These are phyloP conservation scores for Backusella circina DNA, from an alignment of 192 early-diverging fungal species.

Conservation along the genomic window DNA sequence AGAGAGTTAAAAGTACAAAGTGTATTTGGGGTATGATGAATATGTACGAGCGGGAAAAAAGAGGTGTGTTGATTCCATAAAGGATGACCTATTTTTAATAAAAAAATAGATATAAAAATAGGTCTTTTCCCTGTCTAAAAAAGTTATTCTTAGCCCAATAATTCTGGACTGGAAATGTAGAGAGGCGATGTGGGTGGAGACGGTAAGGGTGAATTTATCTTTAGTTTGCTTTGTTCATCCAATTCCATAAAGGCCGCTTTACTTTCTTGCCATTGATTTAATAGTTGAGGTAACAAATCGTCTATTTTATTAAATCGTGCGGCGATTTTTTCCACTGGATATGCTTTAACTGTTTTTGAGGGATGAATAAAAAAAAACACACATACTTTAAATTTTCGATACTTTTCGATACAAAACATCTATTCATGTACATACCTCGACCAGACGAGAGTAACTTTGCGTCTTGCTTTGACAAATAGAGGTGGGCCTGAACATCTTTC, in stretches of 20 bases:
- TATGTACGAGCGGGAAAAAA: neutral
- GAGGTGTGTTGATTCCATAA: too few relatives aligned
- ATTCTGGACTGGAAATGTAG: neutral
- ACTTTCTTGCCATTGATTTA: conserved; percentile 47
- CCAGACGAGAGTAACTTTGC: conserved; percentile 24
- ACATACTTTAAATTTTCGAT: too few relatives aligned
- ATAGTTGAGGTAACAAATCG: conserved; percentile 42
- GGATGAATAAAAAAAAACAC: neutral
- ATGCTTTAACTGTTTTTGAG: neutral
- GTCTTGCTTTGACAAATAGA: conserved; percentile 51
- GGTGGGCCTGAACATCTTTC: conserved; percentile 47
- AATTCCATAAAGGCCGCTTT: conserved; percentile 35
- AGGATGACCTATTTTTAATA: too few relatives aligned
- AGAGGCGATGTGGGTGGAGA: conserved; percentile 12
- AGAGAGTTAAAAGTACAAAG: neutral
- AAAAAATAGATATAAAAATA: too few relatives aligned
- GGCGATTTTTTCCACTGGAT: neutral
- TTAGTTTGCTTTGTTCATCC: conserved; percentile 19
- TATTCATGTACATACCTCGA: conserved; percentile 2
- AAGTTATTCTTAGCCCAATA: neutral
- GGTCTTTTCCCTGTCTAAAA: too few relatives aligned
- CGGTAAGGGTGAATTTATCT: neutral
- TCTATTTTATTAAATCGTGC: conserved; percentile 30
- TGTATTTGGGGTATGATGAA: too few relatives aligned
- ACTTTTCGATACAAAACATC: too few relatives aligned